These are phyloP conservation scores for Camellia granthamiana DNA, from an alignment of 148 eudicot genomes.

Conservation along the genomic window DNA sequence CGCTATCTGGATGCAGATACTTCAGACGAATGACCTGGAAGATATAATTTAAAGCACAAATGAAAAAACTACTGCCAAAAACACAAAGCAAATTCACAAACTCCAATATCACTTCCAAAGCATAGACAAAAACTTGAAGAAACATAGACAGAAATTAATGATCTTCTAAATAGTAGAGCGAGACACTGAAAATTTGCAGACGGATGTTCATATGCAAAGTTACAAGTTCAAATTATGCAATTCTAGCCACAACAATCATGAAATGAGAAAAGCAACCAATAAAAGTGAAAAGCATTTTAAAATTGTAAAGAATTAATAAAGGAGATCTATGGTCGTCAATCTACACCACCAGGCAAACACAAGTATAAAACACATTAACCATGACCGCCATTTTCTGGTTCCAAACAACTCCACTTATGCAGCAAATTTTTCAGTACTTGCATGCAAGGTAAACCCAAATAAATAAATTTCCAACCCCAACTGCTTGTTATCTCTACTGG, in stretches of 20 bases:
- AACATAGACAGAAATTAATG: background rate
- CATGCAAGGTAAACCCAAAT: background rate
- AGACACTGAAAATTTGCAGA: no score
- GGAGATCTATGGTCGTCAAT: background rate
- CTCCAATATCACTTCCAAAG: background rate
- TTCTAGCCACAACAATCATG: no score
- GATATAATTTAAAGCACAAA: conserved; percentile 3
- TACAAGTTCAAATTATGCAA: no score
- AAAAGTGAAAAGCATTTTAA: no score
- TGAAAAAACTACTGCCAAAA: background rate
- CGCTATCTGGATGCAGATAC: conserved; percentile 81
- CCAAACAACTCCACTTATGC: background rate
- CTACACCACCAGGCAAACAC: background rate
- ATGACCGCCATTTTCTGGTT: background rate
- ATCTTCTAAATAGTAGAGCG: background rate
- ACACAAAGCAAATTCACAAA: background rate
- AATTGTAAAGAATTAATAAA: no score
- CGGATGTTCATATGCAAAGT: no score
- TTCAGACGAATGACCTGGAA: conserved; percentile 71
- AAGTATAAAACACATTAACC: background rate
- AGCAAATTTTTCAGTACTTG: no score
- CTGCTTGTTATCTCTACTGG: background rate
- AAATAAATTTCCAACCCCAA: background rate
- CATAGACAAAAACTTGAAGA: conserved; percentile 5
- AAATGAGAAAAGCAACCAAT: no score